Evolutionary conservation across 2,329 filamentous ascomycete genomes (phyloP), one percentile per base, ranked within the genome.

Genomic region (Penicillium sclerotigenum): DNA sequence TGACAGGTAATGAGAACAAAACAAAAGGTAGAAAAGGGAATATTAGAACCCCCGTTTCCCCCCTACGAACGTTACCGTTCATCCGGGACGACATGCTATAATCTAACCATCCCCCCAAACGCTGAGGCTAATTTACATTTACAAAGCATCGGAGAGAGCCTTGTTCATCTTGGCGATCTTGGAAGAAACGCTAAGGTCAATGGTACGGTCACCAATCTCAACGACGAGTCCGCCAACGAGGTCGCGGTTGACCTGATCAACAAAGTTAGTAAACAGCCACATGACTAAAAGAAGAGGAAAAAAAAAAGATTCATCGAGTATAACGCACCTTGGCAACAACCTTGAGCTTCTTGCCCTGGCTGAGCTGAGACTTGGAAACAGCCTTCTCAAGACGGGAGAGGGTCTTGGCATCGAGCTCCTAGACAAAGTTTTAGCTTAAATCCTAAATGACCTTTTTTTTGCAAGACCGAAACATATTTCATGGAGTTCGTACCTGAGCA

Each of bases 131-230:
- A 64, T 65, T 66, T 65, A 68, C 73, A 77, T 91, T 90, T 96
- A 99, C 89, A 99, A 83, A 78, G 88, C 84, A 80, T 99, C 94
- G 69, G 85, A 92, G 75, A 99, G 89, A 76, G 96, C 87, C 88
- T 97, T 99, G 90, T 99, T 99, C 86, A 99, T 90, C 87, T 91
- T 96, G 77, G 90, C 85, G 79, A 99, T 88, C 85, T 93, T 95
- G 76, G 89, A 83, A 47, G 93, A 93, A 72, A 99, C 92, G 79
- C 89, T 94, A 68, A 97, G 88, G 80, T 99, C 94, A 74, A 99
- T 96, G 76, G 93, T 97, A 74, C 93, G 89, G 84, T 97, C 93
- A 72, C 92, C 93, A 68, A 97, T 89, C 81, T 97, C 93, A 73
- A 99, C 93, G 65, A 99, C 80, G 66, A 99, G 87, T 61, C 94